These are phyloP conservation scores for Mollisia scopiformis DNA, from an alignment of 2,329 filamentous ascomycete genomes.

Conservation along the genomic window DNA sequence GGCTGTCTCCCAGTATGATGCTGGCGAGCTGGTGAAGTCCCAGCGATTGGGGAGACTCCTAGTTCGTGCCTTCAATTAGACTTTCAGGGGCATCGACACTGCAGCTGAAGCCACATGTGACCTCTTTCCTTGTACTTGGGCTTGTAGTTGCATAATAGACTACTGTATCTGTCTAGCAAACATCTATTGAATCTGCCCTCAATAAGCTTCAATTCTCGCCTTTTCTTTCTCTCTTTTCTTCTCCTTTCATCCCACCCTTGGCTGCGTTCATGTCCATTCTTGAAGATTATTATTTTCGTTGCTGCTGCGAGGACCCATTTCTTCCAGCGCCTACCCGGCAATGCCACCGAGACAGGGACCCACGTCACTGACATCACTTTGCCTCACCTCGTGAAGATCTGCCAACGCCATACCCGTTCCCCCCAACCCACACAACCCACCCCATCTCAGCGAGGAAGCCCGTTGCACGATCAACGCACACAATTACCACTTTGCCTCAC, in stretches of 20 bases:
- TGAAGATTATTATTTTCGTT: not conserved
- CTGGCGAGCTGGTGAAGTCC: not conserved
- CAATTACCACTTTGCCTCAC: conserved; percentile 2
- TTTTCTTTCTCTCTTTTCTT: not conserved
- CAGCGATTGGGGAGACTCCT: not conserved
- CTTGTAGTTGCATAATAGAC: too few species aligned
- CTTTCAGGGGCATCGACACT: not conserved
- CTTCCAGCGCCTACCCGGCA: not conserved
- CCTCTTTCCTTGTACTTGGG: too few species aligned
- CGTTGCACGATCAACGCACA: conserved; percentile 8
- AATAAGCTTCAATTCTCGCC: not conserved
- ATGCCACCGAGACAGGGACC: not conserved
- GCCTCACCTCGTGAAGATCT: not conserved
- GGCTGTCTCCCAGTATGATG: not conserved
- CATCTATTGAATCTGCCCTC: not conserved
- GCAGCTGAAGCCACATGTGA: not conserved
- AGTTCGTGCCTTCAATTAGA: not conserved
- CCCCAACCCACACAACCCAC: not conserved
- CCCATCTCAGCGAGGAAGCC: conserved; percentile 6
- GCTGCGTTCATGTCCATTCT: not conserved
- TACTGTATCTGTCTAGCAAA: too few species aligned
- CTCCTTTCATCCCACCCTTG: not conserved
- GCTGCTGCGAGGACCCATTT: not conserved
- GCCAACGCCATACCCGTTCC: conserved; percentile 2
- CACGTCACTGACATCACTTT: conserved; percentile 7